Evolutionary conservation across 768 basidiomycete species (phyloP), one percentile per base, ranked within the genome.

Genomic region (Macrolepiota fuliginosa): DNA sequence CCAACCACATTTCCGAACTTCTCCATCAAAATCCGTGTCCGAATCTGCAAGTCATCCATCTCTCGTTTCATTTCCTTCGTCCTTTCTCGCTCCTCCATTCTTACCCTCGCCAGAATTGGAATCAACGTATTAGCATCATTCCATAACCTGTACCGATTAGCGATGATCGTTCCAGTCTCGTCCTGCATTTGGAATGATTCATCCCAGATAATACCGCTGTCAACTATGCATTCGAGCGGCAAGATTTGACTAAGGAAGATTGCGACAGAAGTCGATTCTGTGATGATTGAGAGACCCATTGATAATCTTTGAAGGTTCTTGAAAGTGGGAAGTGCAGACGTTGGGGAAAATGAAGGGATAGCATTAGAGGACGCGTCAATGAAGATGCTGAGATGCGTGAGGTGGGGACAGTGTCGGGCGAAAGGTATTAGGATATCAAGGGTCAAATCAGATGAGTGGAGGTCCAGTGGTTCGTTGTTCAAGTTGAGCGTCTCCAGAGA

Each of bases 401-500:
- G 67, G 42, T 71, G 73, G 15, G 69, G 70, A 49, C 74, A 77
- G 56, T 76, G 65, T 27, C 58, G 66, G 0, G 76, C 75, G 47
- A 77, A 76, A 13, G 75, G 76, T 1, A 77, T 60, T 13, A 78
- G 71, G 1, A 75, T 71, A 7, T 64, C 62, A 9, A 78, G 58
- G 1, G 75, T 74, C 11, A 78, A 66, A 0, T 63, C 63, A 4
- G 73, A 58, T 6, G 66, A 66, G 13, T 65, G 49, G 27, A 69
- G 27, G 24, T 70, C 65, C 1, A 64, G 49, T 0, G 81, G 81
- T 56, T 81, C 80, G 5, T 67, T 71, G 56, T 79, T 79, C 6
- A 82, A 65, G 17, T 74, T 62, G 37, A 82, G 72, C 39, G 54
- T 68, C 58, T 79, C 76, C 3, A 79, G 62, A 13, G 74, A 71